Evolutionary conservation across 2,329 filamentous ascomycete species (phyloP).

Genomic region (Pseudomassariella vexata): DNA sequence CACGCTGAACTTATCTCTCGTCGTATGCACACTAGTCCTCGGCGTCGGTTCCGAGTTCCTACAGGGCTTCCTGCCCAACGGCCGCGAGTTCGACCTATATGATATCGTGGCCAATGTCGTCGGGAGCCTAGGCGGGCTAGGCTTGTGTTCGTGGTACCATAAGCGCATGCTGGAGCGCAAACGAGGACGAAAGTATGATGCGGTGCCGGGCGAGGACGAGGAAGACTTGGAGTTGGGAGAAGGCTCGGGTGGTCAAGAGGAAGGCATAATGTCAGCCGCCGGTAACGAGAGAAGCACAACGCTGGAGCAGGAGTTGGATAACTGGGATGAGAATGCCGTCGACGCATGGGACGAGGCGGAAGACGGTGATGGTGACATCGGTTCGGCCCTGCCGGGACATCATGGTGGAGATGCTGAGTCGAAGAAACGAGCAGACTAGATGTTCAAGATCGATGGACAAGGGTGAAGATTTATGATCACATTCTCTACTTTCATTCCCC

Average conservation of each 20-base stretch:
- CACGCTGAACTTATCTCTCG: constrained; percentile 74
- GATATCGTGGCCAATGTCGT: constrained; percentile 85
- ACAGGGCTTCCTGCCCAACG: constrained; percentile 70
- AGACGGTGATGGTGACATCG: constrained; percentile 21
- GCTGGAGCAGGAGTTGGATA: constrained; percentile 80
- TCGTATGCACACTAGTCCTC: constrained; percentile 68
- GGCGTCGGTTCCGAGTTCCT: constrained; percentile 71
- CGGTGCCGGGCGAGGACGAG: constrained; percentile 58
- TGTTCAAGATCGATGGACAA: too few species aligned
- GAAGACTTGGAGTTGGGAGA: constrained; percentile 74
- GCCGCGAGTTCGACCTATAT: constrained; percentile 66
- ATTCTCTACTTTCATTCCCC: constrained; percentile 11
- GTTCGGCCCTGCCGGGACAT: constrained; percentile 12
- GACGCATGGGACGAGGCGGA: constrained; percentile 55
- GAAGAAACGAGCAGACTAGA: constrained; percentile 29
- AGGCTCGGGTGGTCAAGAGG: constrained; percentile 51
- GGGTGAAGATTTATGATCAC: constrained; percentile 21
- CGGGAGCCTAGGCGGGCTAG: constrained; percentile 67
- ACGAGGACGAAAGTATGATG: constrained; percentile 66
- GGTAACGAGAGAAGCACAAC: constrained; percentile 26
- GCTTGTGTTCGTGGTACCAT: constrained; percentile 85
- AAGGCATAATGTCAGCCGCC: constrained; percentile 46
- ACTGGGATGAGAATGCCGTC: constrained; percentile 81
- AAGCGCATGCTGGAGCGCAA: constrained; percentile 90
- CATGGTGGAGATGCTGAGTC: constrained; percentile 19